Percentiles rank a stretch among this genome's conserved stretches.
These are phyloP conservation scores for Penicillium paneum DNA, from an alignment of 2,329 filamentous ascomycete species.

Conservation along the genomic window DNA sequence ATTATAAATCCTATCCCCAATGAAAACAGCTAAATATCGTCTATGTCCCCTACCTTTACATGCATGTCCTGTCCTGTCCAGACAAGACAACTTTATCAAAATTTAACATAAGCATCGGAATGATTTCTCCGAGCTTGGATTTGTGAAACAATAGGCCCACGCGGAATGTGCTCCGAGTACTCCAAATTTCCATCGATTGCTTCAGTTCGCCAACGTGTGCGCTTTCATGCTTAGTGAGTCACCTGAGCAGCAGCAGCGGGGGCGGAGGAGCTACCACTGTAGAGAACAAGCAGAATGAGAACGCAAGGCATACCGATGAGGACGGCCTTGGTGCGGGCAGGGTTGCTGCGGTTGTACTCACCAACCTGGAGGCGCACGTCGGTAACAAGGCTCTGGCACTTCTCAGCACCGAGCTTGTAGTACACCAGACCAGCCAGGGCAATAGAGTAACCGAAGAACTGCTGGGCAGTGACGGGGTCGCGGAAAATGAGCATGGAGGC, in stretches of 20 bases:
- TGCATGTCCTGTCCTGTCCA: constrained; percentile 17
- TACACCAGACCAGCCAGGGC: constrained; percentile 62
- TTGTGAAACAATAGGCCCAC: constrained; percentile 6
- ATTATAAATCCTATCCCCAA: constrained; percentile 8
- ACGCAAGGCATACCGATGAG: constrained; percentile 15
- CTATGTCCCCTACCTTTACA: constrained; percentile 26
- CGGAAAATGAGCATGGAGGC: constrained; percentile 72
- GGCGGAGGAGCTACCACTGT: constrained; percentile 20
- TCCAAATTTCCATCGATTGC: constrained; percentile 7
- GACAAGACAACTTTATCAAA: constrained; percentile 21
- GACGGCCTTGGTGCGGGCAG: constrained; percentile 21
- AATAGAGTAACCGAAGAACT: constrained; percentile 71
- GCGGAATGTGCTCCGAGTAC: not conserved
- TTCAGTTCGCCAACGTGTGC: not conserved
- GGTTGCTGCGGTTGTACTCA: constrained; percentile 27
- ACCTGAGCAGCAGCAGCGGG: constrained; percentile 6
- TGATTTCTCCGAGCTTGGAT: constrained; percentile 3
- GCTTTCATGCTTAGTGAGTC: constrained; percentile 15
- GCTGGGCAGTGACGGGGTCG: constrained; percentile 64
- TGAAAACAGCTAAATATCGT: constrained; percentile 6
- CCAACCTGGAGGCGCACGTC: constrained; percentile 41
- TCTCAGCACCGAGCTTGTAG: constrained; percentile 60
- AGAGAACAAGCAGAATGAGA: constrained; percentile 21
- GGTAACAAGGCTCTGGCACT: constrained; percentile 52
- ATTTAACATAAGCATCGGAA: constrained; percentile 10